These are phyloP conservation scores for Globisporangium echinulatum DNA, from an alignment of 352 stramenopile genomes.

Conservation along the genomic window DNA sequence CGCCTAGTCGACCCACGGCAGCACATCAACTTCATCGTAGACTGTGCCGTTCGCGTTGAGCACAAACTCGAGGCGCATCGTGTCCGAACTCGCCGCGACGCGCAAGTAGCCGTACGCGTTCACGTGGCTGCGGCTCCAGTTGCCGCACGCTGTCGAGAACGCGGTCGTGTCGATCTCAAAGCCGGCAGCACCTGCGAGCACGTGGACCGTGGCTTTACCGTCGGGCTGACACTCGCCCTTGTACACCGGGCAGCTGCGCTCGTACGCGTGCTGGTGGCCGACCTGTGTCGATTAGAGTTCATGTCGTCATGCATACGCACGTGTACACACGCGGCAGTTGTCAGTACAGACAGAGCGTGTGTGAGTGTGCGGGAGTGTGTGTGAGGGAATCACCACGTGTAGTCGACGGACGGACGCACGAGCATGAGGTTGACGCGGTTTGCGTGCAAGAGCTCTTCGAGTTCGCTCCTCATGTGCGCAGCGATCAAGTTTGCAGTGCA, in stretches of 20 bases:
- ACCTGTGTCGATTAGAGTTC: slow-evolving; percentile 16
- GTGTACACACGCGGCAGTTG: background rate
- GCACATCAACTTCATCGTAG: slow-evolving; percentile 46
- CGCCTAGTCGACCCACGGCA: slow-evolving; percentile 16
- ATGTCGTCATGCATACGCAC: background rate
- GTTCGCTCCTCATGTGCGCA: slow-evolving; percentile 72
- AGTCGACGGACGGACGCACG: slow-evolving; percentile 16
- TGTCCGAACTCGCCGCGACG: slow-evolving; percentile 24
- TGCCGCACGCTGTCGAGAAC: slow-evolving; percentile 54
- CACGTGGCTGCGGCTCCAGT: slow-evolving; percentile 58
- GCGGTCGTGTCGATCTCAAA: slow-evolving; percentile 37
- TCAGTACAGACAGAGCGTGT: background rate
- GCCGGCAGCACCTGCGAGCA: slow-evolving; percentile 73
- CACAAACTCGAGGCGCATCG: slow-evolving; percentile 58
- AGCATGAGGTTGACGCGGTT: slow-evolving; percentile 88
- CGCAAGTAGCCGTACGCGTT: slow-evolving; percentile 70
- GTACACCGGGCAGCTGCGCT: slow-evolving; percentile 80
- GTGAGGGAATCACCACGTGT: background rate
- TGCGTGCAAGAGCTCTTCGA: slow-evolving; percentile 84
- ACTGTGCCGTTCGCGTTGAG: slow-evolving; percentile 63
- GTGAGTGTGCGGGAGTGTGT: background rate
- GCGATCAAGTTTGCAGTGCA: slow-evolving; percentile 47
- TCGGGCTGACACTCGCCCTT: slow-evolving; percentile 49
- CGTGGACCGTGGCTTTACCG: slow-evolving; percentile 57
- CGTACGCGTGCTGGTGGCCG: slow-evolving; percentile 89